phyloP scores from a whole-genome alignment of 176 grass and related monocot genomes.

The Zizania latifolia region DNA sequence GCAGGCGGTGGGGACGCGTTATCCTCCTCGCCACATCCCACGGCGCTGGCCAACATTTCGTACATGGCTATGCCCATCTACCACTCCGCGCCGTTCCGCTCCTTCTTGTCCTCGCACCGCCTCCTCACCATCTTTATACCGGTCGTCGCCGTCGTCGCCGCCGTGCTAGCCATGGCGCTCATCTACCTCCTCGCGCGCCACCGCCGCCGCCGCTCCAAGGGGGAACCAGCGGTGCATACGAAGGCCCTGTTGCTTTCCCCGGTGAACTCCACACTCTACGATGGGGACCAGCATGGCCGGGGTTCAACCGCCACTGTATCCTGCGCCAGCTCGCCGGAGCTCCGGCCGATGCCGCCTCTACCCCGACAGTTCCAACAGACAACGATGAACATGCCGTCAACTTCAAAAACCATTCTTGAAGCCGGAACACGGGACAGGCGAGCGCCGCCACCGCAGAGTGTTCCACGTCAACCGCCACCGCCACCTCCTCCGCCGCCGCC shows the following conservation, averaged over 20 bases:
- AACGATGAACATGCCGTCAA: slow-evolving; percentile 28
- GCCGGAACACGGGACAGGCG: slow-evolving; percentile 33
- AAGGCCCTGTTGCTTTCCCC: slow-evolving; percentile 35
- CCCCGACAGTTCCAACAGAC: slow-evolving; percentile 46
- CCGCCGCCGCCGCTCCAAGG: slow-evolving; percentile 17
- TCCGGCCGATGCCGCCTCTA: slow-evolving; percentile 76
- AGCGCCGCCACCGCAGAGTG: slow-evolving; percentile 18
- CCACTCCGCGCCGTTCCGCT: slow-evolving; percentile 22
- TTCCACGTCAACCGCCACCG: slow-evolving; percentile 11
- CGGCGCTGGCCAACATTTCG: slow-evolving; percentile 45
- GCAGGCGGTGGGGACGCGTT: background rate
- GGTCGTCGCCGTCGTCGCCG: background rate
- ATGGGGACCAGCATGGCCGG: slow-evolving; percentile 34
- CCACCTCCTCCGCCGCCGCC: slow-evolving; percentile 28
- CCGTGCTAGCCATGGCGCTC: slow-evolving; percentile 8
- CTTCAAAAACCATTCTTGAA: slow-evolving; percentile 15
- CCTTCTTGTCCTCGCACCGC: slow-evolving; percentile 41
- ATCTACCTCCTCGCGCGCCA: slow-evolving; percentile 22
- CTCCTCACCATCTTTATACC: slow-evolving; percentile 37
- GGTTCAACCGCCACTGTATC: slow-evolving; percentile 41
- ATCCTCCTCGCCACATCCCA: slow-evolving; percentile 30
- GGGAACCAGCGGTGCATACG: slow-evolving; percentile 20
- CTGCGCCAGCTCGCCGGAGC: slow-evolving; percentile 67
- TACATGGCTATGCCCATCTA: slow-evolving; percentile 31
- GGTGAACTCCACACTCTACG: slow-evolving; percentile 26